phyloP scores from a whole-genome alignment of 2,329 filamentous ascomycete species.

The Ophiocordyceps robertsii region DNA sequence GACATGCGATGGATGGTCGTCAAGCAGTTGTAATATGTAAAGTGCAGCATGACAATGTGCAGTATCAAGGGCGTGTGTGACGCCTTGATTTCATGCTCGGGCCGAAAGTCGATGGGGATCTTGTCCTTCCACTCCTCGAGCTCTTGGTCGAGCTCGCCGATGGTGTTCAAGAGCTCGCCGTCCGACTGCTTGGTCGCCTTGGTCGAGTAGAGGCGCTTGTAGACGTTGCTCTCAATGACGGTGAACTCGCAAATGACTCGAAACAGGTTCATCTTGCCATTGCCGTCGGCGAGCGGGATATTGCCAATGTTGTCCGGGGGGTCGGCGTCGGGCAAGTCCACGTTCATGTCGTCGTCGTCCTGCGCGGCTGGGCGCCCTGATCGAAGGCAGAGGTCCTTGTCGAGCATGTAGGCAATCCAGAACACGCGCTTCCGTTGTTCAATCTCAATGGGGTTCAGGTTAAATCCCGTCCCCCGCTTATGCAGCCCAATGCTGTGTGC shows the following conservation, averaged over 20 bases:
- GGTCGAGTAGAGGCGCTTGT: conserved; percentile 84
- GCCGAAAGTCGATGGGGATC: conserved; percentile 92
- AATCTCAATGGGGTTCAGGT: conserved; percentile 83
- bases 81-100: conserved; percentile 90
- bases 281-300: conserved; percentile 77
- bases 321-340: conserved; percentile 83
- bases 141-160: conserved; percentile 81
- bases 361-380: conserved; percentile 47
- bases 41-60: conserved; percentile 87
- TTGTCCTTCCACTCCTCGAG: conserved; percentile 93
- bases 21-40: conserved; percentile 94
- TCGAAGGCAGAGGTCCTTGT: conserved; percentile 48
- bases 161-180: conserved; percentile 86
- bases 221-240: conserved; percentile 85
- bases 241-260: conserved; percentile 84
- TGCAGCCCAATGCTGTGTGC: conserved; percentile 92
- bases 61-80: conserved; percentile 87
- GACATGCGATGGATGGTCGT: conserved; percentile 99
- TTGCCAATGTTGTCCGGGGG: conserved; percentile 89
- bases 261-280: conserved; percentile 90
- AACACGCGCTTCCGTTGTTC: conserved; percentile 67
- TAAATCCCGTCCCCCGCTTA: conserved; percentile 85
- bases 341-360: conserved; percentile 72
- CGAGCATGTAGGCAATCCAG: conserved; percentile 53
- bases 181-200: conserved; percentile 85